Conservation (phyloP, 768 basidiomycete species). For the Megacollybia marginata region DNA sequence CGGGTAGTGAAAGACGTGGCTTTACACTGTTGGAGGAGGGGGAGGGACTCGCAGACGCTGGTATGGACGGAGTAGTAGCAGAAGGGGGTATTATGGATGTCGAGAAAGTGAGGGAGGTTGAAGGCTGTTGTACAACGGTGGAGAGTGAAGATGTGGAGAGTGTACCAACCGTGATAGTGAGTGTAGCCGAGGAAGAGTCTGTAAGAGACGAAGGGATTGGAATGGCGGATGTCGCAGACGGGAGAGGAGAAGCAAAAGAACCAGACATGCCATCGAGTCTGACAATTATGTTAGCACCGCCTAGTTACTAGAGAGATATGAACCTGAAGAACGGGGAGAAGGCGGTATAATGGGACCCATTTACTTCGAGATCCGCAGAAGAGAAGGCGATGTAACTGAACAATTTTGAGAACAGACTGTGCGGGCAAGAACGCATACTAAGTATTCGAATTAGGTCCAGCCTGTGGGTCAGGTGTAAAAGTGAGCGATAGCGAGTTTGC, state of each 20-base stretch:
- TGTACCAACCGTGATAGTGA: slow-evolving; percentile 31
- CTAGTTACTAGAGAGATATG: slow-evolving; percentile 9
- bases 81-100: slow-evolving; percentile 12
- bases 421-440: slow-evolving; percentile 39
- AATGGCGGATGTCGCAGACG: slow-evolving; percentile 39
- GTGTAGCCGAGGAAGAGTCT: slow-evolving; percentile 22
- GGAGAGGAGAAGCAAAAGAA: slow-evolving; percentile 40
- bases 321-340: slow-evolving; percentile 56
- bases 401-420: neutral
- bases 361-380: slow-evolving; percentile 25
- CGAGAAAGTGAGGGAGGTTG: slow-evolving; percentile 8
- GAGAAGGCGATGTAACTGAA: slow-evolving; percentile 57
- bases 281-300: neutral
- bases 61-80: slow-evolving; percentile 6
- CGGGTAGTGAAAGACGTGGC: too few relatives aligned
- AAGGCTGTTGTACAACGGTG: too few relatives aligned
- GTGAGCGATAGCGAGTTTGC: slow-evolving; percentile 34
- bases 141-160: slow-evolving; percentile 15
- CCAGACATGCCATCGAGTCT: slow-evolving; percentile 58
- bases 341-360: slow-evolving; percentile 25
- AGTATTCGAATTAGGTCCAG: slow-evolving; percentile 45
- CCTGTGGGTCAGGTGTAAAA: slow-evolving; percentile 54
- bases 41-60: too few relatives aligned
- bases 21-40: too few relatives aligned
- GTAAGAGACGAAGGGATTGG: slow-evolving; percentile 34